Percentiles rank a stretch among this genome's conserved stretches.
Evolutionary conservation across 495 filamentous ascomycete genomes (phyloP).

Genomic region (Xanthoparmelia taractica): DNA sequence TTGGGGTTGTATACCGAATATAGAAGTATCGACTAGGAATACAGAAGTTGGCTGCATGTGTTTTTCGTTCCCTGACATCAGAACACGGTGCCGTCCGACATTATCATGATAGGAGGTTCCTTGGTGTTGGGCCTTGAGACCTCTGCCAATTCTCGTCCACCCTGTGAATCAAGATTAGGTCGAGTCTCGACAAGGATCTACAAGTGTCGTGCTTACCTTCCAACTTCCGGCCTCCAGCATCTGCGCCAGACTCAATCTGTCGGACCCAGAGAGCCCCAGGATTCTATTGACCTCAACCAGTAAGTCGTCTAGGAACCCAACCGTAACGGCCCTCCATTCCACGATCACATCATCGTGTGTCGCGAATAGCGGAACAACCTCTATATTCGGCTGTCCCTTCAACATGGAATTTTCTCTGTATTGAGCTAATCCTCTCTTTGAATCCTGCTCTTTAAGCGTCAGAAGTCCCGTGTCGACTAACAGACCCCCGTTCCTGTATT

Average conservation of each 20-base stretch:
- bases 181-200: background rate
- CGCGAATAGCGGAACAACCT: constrained; percentile 57
- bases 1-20: too few relatives aligned
- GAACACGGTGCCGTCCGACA: constrained; percentile 94
- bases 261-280: constrained; percentile 45
- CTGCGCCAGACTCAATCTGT: constrained; percentile 53
- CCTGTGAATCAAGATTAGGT: constrained; percentile 45
- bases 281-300: constrained; percentile 54
- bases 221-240: constrained; percentile 65
- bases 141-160: constrained; percentile 91
- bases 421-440: constrained; percentile 55
- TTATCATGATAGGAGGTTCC: constrained; percentile 91
- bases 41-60: too few relatives aligned
- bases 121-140: constrained; percentile 94
- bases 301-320: constrained; percentile 59
- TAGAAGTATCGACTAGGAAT: too few relatives aligned
- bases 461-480: constrained; percentile 59
- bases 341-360: constrained; percentile 62
- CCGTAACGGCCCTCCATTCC: constrained; percentile 61
- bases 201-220: constrained; percentile 55
- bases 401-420: constrained; percentile 67
- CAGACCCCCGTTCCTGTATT: constrained; percentile 64
- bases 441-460: constrained; percentile 50
- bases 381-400: constrained; percentile 64
- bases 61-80: constrained; percentile 28